Evolutionary conservation across 2,329 filamentous ascomycete genomes (phyloP).

Genomic region (Colletotrichum cereale): DNA sequence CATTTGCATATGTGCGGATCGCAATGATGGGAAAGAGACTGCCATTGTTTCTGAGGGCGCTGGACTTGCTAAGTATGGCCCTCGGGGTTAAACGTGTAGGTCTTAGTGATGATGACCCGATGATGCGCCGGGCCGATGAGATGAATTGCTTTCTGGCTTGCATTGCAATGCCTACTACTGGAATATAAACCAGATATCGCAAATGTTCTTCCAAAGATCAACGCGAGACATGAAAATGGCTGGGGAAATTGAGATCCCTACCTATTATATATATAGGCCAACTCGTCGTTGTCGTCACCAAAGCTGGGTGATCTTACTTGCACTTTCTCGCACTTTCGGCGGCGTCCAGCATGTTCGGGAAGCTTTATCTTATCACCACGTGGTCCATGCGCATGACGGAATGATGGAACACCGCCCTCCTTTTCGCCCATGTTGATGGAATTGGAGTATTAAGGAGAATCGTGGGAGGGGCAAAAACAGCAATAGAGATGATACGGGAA

Average conservation of each 20-base stretch:
- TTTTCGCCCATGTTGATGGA: neutral
- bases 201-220: neutral
- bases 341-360: constrained; percentile 21
- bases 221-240: neutral
- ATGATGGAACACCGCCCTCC: neutral
- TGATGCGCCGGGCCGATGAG: constrained; percentile 53
- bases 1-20: constrained; percentile 72
- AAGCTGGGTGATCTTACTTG: constrained; percentile 41
- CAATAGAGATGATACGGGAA: neutral
- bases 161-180: constrained; percentile 53
- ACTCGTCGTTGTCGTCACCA: constrained; percentile 11
- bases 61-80: constrained; percentile 23
- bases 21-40: constrained; percentile 55
- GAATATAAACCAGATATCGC: neutral
- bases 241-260: neutral
- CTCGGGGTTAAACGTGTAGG: constrained; percentile 42
- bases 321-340: constrained; percentile 58
- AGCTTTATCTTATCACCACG: constrained; percentile 51
- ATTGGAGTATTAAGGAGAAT: neutral
- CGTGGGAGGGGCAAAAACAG: neutral
- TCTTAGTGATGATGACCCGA: constrained; percentile 48
- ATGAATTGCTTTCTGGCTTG: constrained; percentile 57
- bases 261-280: constrained; percentile 16
- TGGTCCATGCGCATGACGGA: constrained; percentile 43
- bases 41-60: constrained; percentile 26